Percentiles rank a stretch among this genome's conserved stretches.
Conservation (phyloP, 2,329 filamentous ascomycete genomes). For the Hirsutella minnesotensis region DNA sequence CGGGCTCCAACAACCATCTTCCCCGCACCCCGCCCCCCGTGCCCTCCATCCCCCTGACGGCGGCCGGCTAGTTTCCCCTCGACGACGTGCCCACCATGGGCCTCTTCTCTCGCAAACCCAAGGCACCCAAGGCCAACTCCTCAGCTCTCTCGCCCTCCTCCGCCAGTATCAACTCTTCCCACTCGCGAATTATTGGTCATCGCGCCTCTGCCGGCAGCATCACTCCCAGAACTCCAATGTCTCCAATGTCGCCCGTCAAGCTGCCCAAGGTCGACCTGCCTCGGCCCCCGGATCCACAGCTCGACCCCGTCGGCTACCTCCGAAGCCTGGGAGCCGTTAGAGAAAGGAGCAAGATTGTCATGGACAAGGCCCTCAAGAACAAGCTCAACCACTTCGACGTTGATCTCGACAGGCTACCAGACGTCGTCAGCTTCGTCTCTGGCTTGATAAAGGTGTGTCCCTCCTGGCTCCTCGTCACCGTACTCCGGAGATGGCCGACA, state of each 20-base stretch:
- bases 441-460: constrained; percentile 77
- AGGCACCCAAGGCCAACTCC: constrained; percentile 30
- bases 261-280: constrained; percentile 73
- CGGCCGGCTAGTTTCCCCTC: constrained; percentile 4
- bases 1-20: constrained; percentile 1
- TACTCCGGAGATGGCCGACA: too few relatives aligned
- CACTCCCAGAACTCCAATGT: constrained; percentile 33
- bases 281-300: constrained; percentile 71
- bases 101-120: constrained; percentile 44
- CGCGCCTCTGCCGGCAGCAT: constrained; percentile 39
- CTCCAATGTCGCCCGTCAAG: constrained; percentile 37
- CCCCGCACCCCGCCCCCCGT: constrained; percentile 9
- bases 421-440: constrained; percentile 80
- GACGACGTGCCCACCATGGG: constrained; percentile 29
- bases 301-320: constrained; percentile 84
- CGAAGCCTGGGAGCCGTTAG: constrained; percentile 81
- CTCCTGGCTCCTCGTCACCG: background rate
- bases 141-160: constrained; percentile 30
- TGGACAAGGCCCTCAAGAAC: constrained; percentile 66
- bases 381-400: constrained; percentile 79
- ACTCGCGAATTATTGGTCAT: constrained; percentile 35
- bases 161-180: constrained; percentile 38
- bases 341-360: constrained; percentile 61
- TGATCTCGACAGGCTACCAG: constrained; percentile 71
- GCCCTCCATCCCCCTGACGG: constrained; percentile 3